Evolutionary conservation across 257 asterid genomes (phyloP).

Genomic region (Rehmannia glutinosa): DNA sequence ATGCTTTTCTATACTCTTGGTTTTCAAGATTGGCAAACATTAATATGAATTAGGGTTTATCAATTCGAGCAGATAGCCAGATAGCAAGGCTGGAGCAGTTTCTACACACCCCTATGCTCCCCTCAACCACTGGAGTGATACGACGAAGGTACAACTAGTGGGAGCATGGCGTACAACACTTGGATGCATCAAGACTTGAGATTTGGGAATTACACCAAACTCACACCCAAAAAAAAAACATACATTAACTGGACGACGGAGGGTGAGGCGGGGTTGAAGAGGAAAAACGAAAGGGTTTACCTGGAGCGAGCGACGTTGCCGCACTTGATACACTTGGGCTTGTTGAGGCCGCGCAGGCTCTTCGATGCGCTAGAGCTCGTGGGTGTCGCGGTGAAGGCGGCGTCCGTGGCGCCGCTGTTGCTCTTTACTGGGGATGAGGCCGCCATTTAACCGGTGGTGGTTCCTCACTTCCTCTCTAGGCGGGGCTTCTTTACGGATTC

Average conservation of each 20-base stretch:
- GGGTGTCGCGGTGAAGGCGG: slow-evolving; percentile 25
- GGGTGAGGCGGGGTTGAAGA: not conserved
- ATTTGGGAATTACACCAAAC: not conserved
- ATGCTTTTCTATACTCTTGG: not conserved
- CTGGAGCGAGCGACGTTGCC: slow-evolving; percentile 98
- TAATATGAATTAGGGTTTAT: not conserved
- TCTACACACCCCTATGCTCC: not conserved
- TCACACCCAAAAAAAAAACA: not conserved
- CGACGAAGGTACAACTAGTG: slow-evolving; percentile 4
- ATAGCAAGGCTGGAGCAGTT: not conserved
- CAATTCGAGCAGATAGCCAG: not conserved
- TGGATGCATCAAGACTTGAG: slow-evolving; percentile 9
- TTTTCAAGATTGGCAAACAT: not conserved
- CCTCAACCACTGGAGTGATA: not conserved
- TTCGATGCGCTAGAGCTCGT: slow-evolving; percentile 40
- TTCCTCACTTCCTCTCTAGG: not conserved
- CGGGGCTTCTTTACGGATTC: slow-evolving; percentile 16
- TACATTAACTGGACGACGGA: not conserved
- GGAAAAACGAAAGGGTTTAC: slow-evolving; percentile 25
- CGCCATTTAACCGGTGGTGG: slow-evolving; percentile 27
- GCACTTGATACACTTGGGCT: slow-evolving; percentile 97
- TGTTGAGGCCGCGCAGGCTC: slow-evolving; percentile 88
- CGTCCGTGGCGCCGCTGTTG: slow-evolving; percentile 29
- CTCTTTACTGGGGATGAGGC: slow-evolving; percentile 49
- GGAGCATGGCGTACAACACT: slow-evolving; percentile 13